A percentile compares a stretch with the other conserved stretches of the same genome.
These are phyloP conservation scores for Globisporangium camurandrum DNA, from an alignment of 352 stramenopile genomes.

Conservation along the genomic window DNA sequence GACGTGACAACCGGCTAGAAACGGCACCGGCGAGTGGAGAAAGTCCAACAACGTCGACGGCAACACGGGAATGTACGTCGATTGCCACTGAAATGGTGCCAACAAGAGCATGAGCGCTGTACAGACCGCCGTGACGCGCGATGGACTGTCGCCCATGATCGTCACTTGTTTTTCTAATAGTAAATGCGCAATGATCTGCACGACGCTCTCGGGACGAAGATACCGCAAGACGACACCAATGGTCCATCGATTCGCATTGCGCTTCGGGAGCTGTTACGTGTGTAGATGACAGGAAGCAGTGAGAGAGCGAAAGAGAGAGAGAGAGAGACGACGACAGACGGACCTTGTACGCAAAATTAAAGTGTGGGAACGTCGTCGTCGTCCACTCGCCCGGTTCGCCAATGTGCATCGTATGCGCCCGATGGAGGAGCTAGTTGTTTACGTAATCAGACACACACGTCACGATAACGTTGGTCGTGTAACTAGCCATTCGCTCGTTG, in stretches of 20 bases:
- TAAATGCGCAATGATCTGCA: constrained; percentile 60
- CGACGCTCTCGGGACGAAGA: constrained; percentile 45
- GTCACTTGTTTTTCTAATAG: constrained; percentile 79
- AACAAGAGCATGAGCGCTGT: constrained; percentile 64
- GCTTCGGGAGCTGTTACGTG: constrained; percentile 60
- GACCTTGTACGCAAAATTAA: constrained; percentile 69
- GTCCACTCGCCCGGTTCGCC: constrained; percentile 64
- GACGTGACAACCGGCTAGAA: constrained; percentile 61
- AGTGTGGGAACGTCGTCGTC: constrained; percentile 42
- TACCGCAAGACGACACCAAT: constrained; percentile 59
- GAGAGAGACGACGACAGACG: not conserved
- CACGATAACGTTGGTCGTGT: not conserved
- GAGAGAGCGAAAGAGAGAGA: too few relatives aligned
- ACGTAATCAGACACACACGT: constrained; percentile 3
- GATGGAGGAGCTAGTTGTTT: constrained; percentile 72
- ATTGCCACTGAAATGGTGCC: constrained; percentile 83
- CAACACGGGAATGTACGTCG: constrained; percentile 79
- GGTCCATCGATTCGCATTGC: constrained; percentile 63
- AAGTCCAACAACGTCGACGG: constrained; percentile 69
- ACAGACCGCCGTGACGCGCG: constrained; percentile 61
- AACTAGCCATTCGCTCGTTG: not conserved
- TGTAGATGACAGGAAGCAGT: too few relatives aligned
- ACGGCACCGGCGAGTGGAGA: constrained; percentile 77
- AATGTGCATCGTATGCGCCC: constrained; percentile 53
- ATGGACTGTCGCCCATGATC: constrained; percentile 61